Percentiles rank a stretch among this genome's conserved stretches.
These are phyloP conservation scores for Corynespora cassiicola DNA, from an alignment of 2,329 filamentous ascomycete genomes.

Conservation along the genomic window DNA sequence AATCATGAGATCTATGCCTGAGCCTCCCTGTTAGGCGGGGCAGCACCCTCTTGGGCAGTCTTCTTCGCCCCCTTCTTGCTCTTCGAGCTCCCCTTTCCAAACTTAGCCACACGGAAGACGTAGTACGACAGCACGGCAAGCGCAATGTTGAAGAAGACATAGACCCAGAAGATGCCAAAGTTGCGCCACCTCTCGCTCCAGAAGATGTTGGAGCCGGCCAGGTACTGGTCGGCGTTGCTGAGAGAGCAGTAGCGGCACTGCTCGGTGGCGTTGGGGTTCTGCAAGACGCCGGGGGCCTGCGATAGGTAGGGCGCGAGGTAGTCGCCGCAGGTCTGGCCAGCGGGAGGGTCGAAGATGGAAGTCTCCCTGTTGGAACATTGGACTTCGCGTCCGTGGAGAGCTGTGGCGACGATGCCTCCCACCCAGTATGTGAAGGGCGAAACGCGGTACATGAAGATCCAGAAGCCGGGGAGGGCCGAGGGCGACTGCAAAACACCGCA, in stretches of 20 bases:
- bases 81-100: slow-evolving; percentile 19
- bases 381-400: slow-evolving; percentile 55
- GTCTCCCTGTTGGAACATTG: slow-evolving; percentile 54
- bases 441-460: slow-evolving; percentile 78
- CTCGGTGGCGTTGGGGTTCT: slow-evolving; percentile 51
- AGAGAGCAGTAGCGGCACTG: slow-evolving; percentile 60
- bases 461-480: slow-evolving; percentile 69
- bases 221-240: slow-evolving; percentile 54
- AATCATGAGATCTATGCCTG: too few relatives aligned
- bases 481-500: slow-evolving; percentile 68
- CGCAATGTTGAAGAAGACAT: slow-evolving; percentile 68
- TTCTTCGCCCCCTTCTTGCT: slow-evolving; percentile 24
- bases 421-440: slow-evolving; percentile 72
- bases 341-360: slow-evolving; percentile 48
- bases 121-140: slow-evolving; percentile 68
- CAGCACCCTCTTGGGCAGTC: slow-evolving; percentile 11
- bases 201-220: slow-evolving; percentile 49
- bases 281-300: slow-evolving; percentile 48
- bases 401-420: slow-evolving; percentile 46
- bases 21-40: slow-evolving; percentile 9
- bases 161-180: slow-evolving; percentile 73
- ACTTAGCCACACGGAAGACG: slow-evolving; percentile 38
- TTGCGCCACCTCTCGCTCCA: slow-evolving; percentile 68
- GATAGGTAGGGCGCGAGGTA: slow-evolving; percentile 54
- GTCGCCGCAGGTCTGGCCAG: slow-evolving; percentile 48